phyloP scores from a whole-genome alignment of 768 basidiomycete species.

The Calocybe cyanea region DNA sequence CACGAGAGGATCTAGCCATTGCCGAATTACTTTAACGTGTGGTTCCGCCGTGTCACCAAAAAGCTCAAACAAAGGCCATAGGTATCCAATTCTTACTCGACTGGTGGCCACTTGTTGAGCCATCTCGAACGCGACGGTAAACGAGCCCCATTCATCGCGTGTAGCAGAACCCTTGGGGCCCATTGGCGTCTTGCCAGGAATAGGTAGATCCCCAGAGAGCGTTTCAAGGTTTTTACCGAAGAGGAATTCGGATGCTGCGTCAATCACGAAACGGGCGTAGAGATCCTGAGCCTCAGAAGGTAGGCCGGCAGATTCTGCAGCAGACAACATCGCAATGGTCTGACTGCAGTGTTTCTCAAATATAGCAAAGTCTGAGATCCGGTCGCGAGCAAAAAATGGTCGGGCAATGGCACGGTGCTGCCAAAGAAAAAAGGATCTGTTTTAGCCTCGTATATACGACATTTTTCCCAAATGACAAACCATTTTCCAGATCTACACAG shows the following conservation, averaged over 20 bases:
- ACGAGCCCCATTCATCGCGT: constrained; percentile 58
- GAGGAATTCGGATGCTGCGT: constrained; percentile 70
- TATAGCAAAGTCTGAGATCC: constrained; percentile 64
- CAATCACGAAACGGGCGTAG: constrained; percentile 63
- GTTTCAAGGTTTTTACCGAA: constrained; percentile 66
- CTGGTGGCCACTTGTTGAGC: constrained; percentile 49
- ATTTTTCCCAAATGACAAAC: constrained; percentile 28
- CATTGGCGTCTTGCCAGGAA: constrained; percentile 39
- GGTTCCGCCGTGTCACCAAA: constrained; percentile 49
- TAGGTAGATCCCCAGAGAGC: constrained; percentile 49
- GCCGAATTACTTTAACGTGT: constrained; percentile 48
- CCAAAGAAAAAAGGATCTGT: neutral
- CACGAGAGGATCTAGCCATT: constrained; percentile 64
- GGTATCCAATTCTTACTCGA: constrained; percentile 47
- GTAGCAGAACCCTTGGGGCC: constrained; percentile 61
- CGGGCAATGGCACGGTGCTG: constrained; percentile 66
- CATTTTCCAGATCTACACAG: constrained; percentile 55
- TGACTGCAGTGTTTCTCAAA: constrained; percentile 54
- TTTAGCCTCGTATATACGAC: neutral
- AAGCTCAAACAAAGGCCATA: constrained; percentile 62
- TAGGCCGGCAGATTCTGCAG: constrained; percentile 29
- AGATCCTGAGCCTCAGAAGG: constrained; percentile 68
- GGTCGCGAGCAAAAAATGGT: constrained; percentile 73
- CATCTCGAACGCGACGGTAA: constrained; percentile 55
- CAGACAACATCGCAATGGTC: constrained; percentile 47